Base-by-base conservation (phyloP, 2,329 filamentous ascomycete species). In the Microdochium paspali region DNA sequence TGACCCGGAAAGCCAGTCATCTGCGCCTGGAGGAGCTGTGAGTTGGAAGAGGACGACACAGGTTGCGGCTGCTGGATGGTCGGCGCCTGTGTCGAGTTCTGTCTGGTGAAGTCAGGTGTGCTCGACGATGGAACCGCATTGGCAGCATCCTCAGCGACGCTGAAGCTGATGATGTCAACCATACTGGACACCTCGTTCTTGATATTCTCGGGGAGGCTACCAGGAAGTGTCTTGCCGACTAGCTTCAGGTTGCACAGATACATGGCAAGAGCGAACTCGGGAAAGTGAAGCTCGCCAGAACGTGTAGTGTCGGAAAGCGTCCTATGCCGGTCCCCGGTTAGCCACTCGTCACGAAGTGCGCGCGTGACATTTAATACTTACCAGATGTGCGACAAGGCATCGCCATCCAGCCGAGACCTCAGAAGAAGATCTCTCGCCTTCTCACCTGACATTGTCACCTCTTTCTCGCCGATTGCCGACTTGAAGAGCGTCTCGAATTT, bases 141-240 rank as follows among this genome's bases (percentile, higher is more conserved):
- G 35, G 69, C 71, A 32, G 70, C 71, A 24, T 91, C 85, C 54
- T 98, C 93, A 1, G 80, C 82, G 23, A 96, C 79, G 56, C 85
- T 89, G 63, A 98, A 98, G 50, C 90, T 95, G 61, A 98, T 98
- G 48, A 98, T 98, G 62, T 98, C 93, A 35, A 98, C 93, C 90
- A 98, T 97, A 67, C 93, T 95, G 3, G 91, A 97, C 18, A 98
- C 93, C 66, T 98, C 93, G 59, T 98, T 98, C 70, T 83, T 86
- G 54, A 98, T 84, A 50, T 81, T 85, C 26, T 96, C 90, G 0
- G 93, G 93, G 10, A 98, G 74, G 5, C 62, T 66, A 2, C 74
- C 61, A 0, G 93, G 93, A 23, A 98, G 67, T 1, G 83, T 73
- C 66, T 95, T 95, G 50, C 90, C 89, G 1, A 88, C 93, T 49